Percentiles rank a stretch among this genome's conserved stretches.
These are phyloP conservation scores for Oemleria cerasiformis DNA, from an alignment of 306 rosid species.

Conservation along the genomic window DNA sequence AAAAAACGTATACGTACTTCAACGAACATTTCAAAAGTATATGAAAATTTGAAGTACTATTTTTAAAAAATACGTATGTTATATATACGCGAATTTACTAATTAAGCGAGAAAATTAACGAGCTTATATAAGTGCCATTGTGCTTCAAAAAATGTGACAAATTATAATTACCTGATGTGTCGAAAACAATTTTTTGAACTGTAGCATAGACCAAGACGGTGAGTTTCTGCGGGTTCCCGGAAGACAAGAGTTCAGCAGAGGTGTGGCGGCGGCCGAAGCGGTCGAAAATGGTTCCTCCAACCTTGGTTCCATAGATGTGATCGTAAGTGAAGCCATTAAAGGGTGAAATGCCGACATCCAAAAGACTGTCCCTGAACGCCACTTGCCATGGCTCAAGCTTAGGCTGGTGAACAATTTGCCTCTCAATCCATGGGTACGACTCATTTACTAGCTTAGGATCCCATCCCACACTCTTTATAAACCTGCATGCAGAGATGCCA, in stretches of 20 bases:
- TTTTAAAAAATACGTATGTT: too few species aligned
- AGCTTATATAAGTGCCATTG: too few species aligned
- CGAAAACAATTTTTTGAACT: slow-evolving; percentile 78
- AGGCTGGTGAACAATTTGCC: slow-evolving; percentile 79
- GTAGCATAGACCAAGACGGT: slow-evolving; percentile 69
- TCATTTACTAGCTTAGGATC: slow-evolving; percentile 65
- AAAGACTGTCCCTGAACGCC: slow-evolving; percentile 71
- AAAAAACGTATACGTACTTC: too few species aligned
- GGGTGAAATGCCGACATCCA: slow-evolving; percentile 73
- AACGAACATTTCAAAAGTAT: too few species aligned
- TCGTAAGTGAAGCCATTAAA: slow-evolving; percentile 94
- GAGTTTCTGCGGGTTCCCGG: slow-evolving; percentile 65
- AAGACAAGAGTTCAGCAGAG: slow-evolving; percentile 71
- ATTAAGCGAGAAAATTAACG: too few species aligned
- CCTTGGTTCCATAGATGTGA: slow-evolving; percentile 82
- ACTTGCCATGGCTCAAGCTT: slow-evolving; percentile 49
- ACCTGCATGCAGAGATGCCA: slow-evolving; percentile 46
- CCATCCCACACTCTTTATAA: slow-evolving; percentile 66
- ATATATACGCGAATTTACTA: too few species aligned
- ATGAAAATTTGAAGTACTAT: too few species aligned
- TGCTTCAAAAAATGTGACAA: not conserved
- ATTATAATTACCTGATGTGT: slow-evolving; percentile 46
- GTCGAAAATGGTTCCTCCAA: slow-evolving; percentile 94
- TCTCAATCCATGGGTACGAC: slow-evolving; percentile 84
- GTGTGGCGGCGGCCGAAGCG: slow-evolving; percentile 81